These are phyloP conservation scores for Backusella westeae DNA, from an alignment of 192 early-diverging fungal species.

Conservation along the genomic window DNA sequence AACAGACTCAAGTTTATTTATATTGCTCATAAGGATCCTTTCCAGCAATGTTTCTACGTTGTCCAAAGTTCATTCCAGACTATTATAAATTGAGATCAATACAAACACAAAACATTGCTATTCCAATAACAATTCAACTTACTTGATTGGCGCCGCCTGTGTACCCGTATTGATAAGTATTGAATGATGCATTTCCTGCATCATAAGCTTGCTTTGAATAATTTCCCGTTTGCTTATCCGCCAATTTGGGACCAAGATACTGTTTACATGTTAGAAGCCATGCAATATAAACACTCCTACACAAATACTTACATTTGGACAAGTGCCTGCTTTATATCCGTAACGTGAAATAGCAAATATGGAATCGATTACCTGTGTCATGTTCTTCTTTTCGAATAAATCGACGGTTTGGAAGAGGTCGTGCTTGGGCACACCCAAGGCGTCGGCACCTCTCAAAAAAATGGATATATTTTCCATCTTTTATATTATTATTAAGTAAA, in stretches of 20 bases:
- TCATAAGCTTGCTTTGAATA: constrained; percentile 63
- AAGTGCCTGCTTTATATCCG: constrained; percentile 58
- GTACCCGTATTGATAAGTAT: constrained; percentile 49
- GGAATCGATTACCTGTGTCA: constrained; percentile 59
- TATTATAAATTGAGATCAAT: neutral
- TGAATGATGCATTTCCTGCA: constrained; percentile 55
- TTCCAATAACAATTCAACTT: constrained; percentile 31
- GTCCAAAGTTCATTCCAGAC: constrained; percentile 44
- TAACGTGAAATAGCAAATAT: constrained; percentile 72
- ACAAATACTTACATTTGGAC: constrained; percentile 35
- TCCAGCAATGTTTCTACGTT: constrained; percentile 40
- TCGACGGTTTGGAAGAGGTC: constrained; percentile 85
- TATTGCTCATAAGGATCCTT: constrained; percentile 11
- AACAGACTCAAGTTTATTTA: constrained; percentile 6
- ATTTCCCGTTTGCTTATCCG: constrained; percentile 59
- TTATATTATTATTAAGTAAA: neutral
- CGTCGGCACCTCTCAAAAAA: constrained; percentile 60
- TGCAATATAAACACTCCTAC: neutral
- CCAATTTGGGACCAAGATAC: constrained; percentile 71
- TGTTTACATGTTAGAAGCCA: neutral
- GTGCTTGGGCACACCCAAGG: constrained; percentile 66
- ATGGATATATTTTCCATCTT: constrained; percentile 85
- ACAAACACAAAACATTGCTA: neutral
- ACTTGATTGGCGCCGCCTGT: constrained; percentile 50
- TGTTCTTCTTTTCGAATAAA: constrained; percentile 75